Evolutionary conservation across 2,329 filamentous ascomycete species (phyloP).

Genomic region (Thelonectria rubi): DNA sequence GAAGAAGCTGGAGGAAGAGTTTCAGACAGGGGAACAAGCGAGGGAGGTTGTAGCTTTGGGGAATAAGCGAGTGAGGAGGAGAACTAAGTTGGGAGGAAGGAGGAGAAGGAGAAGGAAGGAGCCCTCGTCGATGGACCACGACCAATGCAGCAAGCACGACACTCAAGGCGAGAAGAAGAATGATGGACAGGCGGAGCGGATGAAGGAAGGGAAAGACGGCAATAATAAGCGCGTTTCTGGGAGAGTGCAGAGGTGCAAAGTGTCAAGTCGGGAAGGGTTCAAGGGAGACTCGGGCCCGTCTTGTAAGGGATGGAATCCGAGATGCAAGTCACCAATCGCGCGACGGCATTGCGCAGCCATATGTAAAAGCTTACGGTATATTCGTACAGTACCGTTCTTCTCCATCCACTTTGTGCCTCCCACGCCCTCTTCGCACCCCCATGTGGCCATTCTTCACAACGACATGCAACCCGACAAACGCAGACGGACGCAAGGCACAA

Average conservation of each 20-base stretch:
- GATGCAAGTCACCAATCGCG: not conserved
- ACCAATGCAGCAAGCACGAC: not conserved
- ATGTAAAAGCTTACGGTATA: not conserved
- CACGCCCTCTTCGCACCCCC: not conserved
- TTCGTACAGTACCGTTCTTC: constrained; percentile 1
- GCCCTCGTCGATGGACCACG: not conserved
- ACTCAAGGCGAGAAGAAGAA: not conserved
- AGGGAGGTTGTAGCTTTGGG: constrained; percentile 11
- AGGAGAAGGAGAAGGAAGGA: not conserved
- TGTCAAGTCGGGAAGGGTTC: no score
- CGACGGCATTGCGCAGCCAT: not conserved
- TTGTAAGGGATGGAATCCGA: not conserved
- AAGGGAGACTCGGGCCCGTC: no score
- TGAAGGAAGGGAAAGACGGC: not conserved
- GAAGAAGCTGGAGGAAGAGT: not conserved
- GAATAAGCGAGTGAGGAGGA: not conserved
- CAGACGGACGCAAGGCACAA: not conserved
- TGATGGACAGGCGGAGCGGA: no score
- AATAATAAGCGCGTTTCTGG: not conserved
- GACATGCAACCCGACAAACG: constrained; percentile 15
- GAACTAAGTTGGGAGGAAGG: not conserved
- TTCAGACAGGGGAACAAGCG: constrained; percentile 19
- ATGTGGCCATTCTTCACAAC: not conserved
- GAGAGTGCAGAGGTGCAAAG: not conserved
- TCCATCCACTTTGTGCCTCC: not conserved